phyloP scores from a whole-genome alignment of 768 basidiomycete genomes.

The Hysterangium stoloniferum region DNA sequence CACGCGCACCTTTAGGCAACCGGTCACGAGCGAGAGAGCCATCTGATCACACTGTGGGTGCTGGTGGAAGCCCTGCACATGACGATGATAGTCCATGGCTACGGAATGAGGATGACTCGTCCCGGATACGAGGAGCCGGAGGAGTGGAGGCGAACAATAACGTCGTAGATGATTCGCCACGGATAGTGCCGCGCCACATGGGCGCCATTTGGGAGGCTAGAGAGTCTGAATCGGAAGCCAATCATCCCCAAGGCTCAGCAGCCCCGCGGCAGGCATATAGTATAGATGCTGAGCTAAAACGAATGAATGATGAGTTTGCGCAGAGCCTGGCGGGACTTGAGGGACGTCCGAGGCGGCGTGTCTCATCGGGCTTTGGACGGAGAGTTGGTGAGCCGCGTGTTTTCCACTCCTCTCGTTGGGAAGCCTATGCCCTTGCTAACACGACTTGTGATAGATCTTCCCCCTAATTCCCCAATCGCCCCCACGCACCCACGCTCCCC shows the following conservation, averaged over 20 bases:
- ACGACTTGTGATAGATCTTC: background rate
- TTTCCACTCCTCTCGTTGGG: background rate
- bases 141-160: slow-evolving; percentile 24
- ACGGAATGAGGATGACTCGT: background rate
- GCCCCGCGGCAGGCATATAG: too few relatives aligned
- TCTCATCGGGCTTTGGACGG: slow-evolving; percentile 12
- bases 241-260: slow-evolving; percentile 10
- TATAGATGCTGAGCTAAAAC: slow-evolving; percentile 54
- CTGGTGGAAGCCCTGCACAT: background rate
- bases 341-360: background rate
- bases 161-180: slow-evolving; percentile 17
- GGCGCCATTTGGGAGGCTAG: slow-evolving; percentile 56
- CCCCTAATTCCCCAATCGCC: background rate
- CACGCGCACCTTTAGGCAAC: slow-evolving; percentile 48
- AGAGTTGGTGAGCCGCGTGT: slow-evolving; percentile 14
- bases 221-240: background rate
- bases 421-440: background rate
- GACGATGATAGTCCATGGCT: background rate
- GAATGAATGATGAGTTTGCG: slow-evolving; percentile 64
- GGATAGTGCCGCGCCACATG: slow-evolving; percentile 26
- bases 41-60: slow-evolving; percentile 9
- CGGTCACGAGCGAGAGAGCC: slow-evolving; percentile 8
- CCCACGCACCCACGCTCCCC: background rate
- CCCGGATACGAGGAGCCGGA: too few relatives aligned
- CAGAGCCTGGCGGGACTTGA: slow-evolving; percentile 35